Evolutionary conservation across 495 filamentous ascomycete species (phyloP), one percentile per base, ranked within the genome.

Genomic region (Geopyxis carbonaria): DNA sequence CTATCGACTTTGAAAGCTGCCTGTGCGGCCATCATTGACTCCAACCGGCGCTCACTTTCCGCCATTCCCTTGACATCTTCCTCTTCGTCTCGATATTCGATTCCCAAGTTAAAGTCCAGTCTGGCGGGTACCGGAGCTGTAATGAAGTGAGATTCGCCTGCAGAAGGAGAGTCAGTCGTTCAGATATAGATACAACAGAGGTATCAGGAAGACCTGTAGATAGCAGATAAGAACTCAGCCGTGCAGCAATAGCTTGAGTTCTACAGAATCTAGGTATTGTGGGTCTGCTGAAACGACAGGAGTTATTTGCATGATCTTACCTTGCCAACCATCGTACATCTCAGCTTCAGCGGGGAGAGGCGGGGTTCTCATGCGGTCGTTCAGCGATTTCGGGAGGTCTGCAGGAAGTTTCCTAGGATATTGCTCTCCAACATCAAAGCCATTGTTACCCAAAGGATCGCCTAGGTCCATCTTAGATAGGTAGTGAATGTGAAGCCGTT

Each of bases 251-350:
- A n/a, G n/a, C n/a, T n/a, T n/a, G n/a, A n/a, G n/a, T n/a, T n/a
- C n/a, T n/a, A n/a, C n/a, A n/a, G n/a, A n/a, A n/a, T n/a, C n/a
- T n/a, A n/a, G n/a, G 15, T 21, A 44, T 22, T n/a, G 15, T 4
- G 9, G 37, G 11, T 16, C n/a, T 10, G 16, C 21, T 10, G 25
- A 5, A 13, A 23, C 21, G 22, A 16, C 7, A 9, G 22, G 27
- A 21, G 10, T n/a, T n/a, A n/a, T n/a, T n/a, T n/a, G n/a, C n/a
- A n/a, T 13, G 38, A 43, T 45, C 64, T 43, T 57, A 93, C 87
- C 87, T 76, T 93, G 84, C 89, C 89, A 97, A 43, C 81, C 91
- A 69, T 97, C 89, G 57, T 95, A 95, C 64, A 93, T 80, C 68
- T 95, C 86, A 18, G 84, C 92, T 64, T 94, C 87, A 23, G 59